Base-by-base conservation (phyloP, 2,329 filamentous ascomycete species). In the Passalora sequoiae region DNA sequence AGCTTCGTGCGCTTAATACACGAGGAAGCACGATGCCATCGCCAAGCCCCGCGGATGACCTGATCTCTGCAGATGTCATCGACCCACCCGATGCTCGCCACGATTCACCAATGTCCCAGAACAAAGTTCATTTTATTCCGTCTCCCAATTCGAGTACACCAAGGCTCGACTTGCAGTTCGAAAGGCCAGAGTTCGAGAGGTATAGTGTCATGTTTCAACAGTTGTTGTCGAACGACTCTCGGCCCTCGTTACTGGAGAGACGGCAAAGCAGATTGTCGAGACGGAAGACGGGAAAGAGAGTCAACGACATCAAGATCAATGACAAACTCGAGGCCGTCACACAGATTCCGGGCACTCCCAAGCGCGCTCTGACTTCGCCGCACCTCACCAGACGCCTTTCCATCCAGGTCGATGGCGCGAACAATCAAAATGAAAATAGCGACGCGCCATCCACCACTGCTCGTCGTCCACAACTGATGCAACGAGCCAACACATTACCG, bases 161-260 rank as follows among this genome's bases (percentile, higher is more conserved):
- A 2, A 56, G 67, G 28, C 69, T 96, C 15, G 75, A 89, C 55
- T 76, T 96, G 12, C 80, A 89, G 40, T 92, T 96, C 44, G 89
- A 91, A 1, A 77, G 78, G 38, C 75, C 86, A 43, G 80, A 84
- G 50, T 47, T 97, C 74, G 91, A 96, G 62, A 75, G 91, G 37
- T 97, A 95, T 56, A 95, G 89, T 56, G 78, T 96, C 53, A 96
- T 96, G 89, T 96, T 97, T 60, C 80, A 83, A 43, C 78, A 77
- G 27, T 72, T 96, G 5, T 69, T 95, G 19, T 46, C 46, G 8
- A 28, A 38, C 16, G 76, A 78, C 48, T 62, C 48, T 4, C 57
- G 51, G 33, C 51, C 51, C 22, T 59, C 61, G 3, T 35, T 65
- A 3, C 44, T 60, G 15, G 62, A 64, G 28, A 46, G 62, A 25